Evolutionary conservation across 108 stramenopile genomes (phyloP).

Genomic region (Pseudonitzschia delicatissima): DNA sequence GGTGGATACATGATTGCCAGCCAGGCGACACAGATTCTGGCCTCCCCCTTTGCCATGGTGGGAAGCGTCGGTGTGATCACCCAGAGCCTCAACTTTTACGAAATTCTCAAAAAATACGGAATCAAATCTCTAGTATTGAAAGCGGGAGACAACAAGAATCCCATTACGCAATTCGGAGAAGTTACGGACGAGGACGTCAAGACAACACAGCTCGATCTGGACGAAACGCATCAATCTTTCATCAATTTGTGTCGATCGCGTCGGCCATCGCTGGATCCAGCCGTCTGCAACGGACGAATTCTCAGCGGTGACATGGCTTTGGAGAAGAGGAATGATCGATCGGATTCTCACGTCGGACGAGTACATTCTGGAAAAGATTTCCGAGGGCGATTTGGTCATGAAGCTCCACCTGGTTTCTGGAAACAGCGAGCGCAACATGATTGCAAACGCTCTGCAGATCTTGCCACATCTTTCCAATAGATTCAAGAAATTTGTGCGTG

Average conservation of each 20-base stretch:
- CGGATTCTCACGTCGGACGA: conserved; percentile 73
- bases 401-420: conserved; percentile 32
- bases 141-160: conserved; percentile 75
- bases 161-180: conserved; percentile 55
- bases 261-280: conserved; percentile 51
- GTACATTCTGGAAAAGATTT: conserved; percentile 70
- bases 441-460: conserved; percentile 20
- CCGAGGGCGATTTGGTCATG: conserved; percentile 66
- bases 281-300: conserved; percentile 67
- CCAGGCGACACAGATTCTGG: conserved; percentile 61
- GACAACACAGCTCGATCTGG: conserved; percentile 52
- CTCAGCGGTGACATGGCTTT: conserved; percentile 59
- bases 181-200: conserved; percentile 58
- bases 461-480: conserved; percentile 24
- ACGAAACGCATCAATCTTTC: conserved; percentile 73
- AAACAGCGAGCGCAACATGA: conserved; percentile 6
- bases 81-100: conserved; percentile 71
- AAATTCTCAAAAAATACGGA: conserved; percentile 56
- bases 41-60: conserved; percentile 75
- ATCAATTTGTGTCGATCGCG: conserved; percentile 42
- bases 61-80: conserved; percentile 76
- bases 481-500: conserved; percentile 9
- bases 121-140: conserved; percentile 66
- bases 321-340: conserved; percentile 68
- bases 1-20: conserved; percentile 74